Base-by-base conservation (phyloP, 192 early-diverging fungal genomes). In the Podila verticillata region DNA sequence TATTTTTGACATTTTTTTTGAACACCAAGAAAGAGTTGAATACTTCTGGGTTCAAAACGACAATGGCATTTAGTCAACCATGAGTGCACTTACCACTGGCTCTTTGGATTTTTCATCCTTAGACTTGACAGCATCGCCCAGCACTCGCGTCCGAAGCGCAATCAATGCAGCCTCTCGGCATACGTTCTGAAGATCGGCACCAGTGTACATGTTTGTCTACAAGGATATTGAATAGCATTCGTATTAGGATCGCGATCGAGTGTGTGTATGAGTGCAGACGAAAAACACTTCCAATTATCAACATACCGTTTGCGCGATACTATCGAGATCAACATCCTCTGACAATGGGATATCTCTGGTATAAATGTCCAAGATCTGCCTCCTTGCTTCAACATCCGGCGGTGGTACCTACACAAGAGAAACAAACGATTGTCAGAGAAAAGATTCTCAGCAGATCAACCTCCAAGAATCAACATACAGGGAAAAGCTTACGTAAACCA, bases 401-500 rank as follows among this genome's bases (percentile, higher is more conserved):
- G 85, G 89, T 15, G 89, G 89, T 12, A 86, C 82, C 84, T 85
- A 72, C 2, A n/a, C 32, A 59, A 47, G 24, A 47, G 5, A 36
- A 10, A 24, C 9, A 65, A 66, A 20, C 19, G 8, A 44, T 57
- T n/a, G 5, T 20, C 35, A n/a, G 22, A 0, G n/a, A 30, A 29
- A 2, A 1, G n/a, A 15, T 28, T 13, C 56, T 22, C 24, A 7
- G 13, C 1, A 7, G 9, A 57, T 10, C 56, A 4, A 2, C 24
- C 3, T 22, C 22, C 24, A 15, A 61, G 59, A 2, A 35, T n/a
- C 26, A 31, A 30, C 10, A 28, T 5, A 24, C 56, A 6, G 26
- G 1, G 26, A 22, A n/a, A 62, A 0, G 60, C 66, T 63, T 72
- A 96, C 92, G 84, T 95, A 95, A 15, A 97, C 77, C 10, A 95